Base-by-base conservation (phyloP, 345 rosid species). In the Corchorus capsularis region DNA sequence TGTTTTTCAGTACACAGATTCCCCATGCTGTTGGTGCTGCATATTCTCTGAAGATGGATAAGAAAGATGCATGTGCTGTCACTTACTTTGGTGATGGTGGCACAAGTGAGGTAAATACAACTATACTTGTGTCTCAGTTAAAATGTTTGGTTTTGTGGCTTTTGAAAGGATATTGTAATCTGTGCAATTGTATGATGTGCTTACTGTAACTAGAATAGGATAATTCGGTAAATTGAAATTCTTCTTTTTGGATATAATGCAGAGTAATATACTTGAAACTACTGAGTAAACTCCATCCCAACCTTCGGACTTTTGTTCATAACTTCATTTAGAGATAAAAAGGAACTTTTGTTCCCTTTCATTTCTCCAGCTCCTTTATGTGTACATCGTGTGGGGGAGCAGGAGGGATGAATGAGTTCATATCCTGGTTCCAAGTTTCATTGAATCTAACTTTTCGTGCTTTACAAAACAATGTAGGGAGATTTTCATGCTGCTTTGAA, bases 401-500 rank as follows among this genome's bases (percentile, higher is more conserved):
- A 27, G 63, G 63, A 59, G 20, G n/a, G 4, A 20, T 43, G 12
- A 43, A 37, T 66, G 19, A 11, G 35, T 66, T 19, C 53, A 93
- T 81, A 89, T 87, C 85, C 97, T 91, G 78, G 94, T 88, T 63
- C 93, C 10, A 2, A 49, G 4, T 7, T 39, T 27, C 20, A 8
- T 50, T 41, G 63, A 72, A 14, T 78, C 76, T 88, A 63, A 87
- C 87, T 71, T 93, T 90, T 79, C 92, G 94, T 3, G 92, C 92
- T 43, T 16, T 49, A 39, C 7, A 12, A 71, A 71, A 39, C 13
- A 39, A 56, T 35, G 6, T 79, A 86, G 92, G 92, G 92, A 47
- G 92, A 88, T 77, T 88, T 88, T 75, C 90, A 88, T 77, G 92
- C 88, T 61, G 88, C 81, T 69, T 52, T 88, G 82, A 88, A 88